Conservation (phyloP, 352 stramenopile genomes). For the Phytopythium aichiense region DNA sequence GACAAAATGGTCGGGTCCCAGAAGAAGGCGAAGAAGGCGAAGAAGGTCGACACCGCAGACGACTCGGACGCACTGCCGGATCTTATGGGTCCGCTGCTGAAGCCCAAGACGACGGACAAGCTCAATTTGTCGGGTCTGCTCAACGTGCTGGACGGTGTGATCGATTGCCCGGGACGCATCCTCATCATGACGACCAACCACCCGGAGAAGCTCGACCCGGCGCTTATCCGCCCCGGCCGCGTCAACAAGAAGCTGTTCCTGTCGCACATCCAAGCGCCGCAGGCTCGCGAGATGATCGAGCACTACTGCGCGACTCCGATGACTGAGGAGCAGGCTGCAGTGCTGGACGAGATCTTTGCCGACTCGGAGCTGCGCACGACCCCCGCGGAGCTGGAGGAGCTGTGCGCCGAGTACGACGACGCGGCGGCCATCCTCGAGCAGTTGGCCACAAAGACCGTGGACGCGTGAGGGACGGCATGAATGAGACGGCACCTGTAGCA, state of each 20-base stretch:
- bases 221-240: constrained; percentile 86
- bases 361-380: neutral
- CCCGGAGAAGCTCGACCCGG: constrained; percentile 89
- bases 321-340: neutral
- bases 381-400: constrained; percentile 34
- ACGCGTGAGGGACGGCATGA: too few relatives aligned
- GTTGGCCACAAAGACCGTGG: too few relatives aligned
- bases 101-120: constrained; percentile 26
- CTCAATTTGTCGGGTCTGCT: constrained; percentile 82
- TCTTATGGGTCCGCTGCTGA: too few relatives aligned
- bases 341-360: too few relatives aligned
- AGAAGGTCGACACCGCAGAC: neutral
- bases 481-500: too few relatives aligned
- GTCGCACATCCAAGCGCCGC: constrained; percentile 32
- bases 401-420: constrained; percentile 35
- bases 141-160: constrained; percentile 90
- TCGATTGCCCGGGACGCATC: constrained; percentile 87
- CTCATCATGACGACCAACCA: constrained; percentile 95
- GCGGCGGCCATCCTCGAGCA: neutral
- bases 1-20: constrained; percentile 27
- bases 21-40: neutral
- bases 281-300: constrained; percentile 43
- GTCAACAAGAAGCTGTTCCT: constrained; percentile 88
- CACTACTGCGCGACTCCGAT: constrained; percentile 43
- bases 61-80: too few relatives aligned